Conservation (phyloP, 169 alveolate species). For the Plasmodium knowlesi region DNA sequence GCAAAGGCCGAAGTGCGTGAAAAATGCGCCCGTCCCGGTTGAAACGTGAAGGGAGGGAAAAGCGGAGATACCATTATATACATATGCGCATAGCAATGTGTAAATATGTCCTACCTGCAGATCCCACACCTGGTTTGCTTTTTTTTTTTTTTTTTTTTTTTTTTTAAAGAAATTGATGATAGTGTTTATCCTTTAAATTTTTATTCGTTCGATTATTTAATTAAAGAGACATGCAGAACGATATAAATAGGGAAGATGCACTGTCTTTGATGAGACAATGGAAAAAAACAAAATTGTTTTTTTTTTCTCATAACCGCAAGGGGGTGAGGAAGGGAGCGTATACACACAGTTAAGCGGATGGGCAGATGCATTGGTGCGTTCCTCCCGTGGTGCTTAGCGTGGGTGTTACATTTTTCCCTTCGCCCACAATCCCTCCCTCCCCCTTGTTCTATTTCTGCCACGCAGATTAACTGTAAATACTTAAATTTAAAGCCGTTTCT, state of each 20-base stretch:
- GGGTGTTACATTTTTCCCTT: neutral
- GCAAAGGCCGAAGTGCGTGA: constrained; percentile 66
- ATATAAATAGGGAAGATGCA: neutral
- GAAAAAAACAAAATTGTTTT: neutral
- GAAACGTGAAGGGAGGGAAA: neutral
- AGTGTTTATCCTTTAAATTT: neutral
- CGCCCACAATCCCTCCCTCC: neutral
- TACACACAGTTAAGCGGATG: neutral
- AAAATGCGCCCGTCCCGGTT: constrained; percentile 23
- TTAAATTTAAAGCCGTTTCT: neutral
- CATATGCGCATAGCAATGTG: neutral
- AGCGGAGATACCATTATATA: neutral
- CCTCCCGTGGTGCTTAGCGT: neutral
- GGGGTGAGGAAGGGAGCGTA: neutral
- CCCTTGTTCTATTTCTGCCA: neutral
- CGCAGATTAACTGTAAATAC: neutral
- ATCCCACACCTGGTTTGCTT: neutral
- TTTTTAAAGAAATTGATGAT: neutral
- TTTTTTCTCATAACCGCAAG: neutral
- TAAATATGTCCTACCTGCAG: neutral
- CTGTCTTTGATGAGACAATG: neutral
- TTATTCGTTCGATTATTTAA: neutral
- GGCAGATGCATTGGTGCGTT: neutral
- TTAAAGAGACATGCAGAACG: neutral
- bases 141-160: neutral